A percentile compares a stretch with the other conserved stretches of the same genome.
These are phyloP conservation scores for Cercis canadensis DNA, from an alignment of 306 rosid genomes.

Conservation along the genomic window DNA sequence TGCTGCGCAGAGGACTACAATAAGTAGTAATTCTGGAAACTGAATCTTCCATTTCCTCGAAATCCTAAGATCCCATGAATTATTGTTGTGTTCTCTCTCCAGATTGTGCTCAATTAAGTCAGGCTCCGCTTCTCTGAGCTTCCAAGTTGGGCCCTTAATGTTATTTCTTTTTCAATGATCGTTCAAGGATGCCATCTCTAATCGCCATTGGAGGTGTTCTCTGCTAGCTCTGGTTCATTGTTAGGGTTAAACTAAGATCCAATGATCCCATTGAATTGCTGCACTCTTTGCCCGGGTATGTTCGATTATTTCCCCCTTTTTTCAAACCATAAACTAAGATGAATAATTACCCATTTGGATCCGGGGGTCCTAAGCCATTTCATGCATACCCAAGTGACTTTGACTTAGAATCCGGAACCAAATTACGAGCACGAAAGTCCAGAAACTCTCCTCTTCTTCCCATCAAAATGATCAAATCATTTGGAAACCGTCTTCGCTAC, in stretches of 20 bases:
- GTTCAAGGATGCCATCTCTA: background rate
- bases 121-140: background rate
- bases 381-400: constrained; percentile 63
- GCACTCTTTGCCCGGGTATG: constrained; percentile 22
- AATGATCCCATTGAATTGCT: constrained; percentile 34
- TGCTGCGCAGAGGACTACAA: background rate
- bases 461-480: constrained; percentile 72
- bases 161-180: background rate
- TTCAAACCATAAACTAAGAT: constrained; percentile 40
- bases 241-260: constrained; percentile 16
- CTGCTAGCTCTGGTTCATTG: background rate
- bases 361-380: constrained; percentile 66
- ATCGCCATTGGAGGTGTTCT: background rate
- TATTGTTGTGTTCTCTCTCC: background rate
- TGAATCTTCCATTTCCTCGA: background rate
- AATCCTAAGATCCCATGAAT: background rate
- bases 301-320: background rate
- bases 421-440: constrained; percentile 62
- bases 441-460: constrained; percentile 43
- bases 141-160: background rate
- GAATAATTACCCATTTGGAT: constrained; percentile 64
- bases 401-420: constrained; percentile 78
- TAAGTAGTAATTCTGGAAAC: background rate
- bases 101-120: background rate
- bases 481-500: constrained; percentile 55